These are phyloP conservation scores for Aspergillus ellipticus DNA, from an alignment of 495 filamentous ascomycete genomes.

Conservation along the genomic window DNA sequence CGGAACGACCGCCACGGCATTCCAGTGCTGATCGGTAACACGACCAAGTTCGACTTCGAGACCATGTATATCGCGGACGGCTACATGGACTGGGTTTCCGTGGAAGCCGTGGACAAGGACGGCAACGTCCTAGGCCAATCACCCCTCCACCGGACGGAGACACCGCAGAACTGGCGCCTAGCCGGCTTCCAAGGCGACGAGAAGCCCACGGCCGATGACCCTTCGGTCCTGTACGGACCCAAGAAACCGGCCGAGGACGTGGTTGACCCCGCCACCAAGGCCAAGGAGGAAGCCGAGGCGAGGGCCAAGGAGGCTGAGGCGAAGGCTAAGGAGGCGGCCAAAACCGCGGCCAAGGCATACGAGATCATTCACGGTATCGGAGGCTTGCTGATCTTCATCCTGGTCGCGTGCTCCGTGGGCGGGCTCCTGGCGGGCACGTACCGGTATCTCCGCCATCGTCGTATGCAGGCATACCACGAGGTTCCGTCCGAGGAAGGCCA, in stretches of 20 bases:
- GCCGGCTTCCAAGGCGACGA: slow-evolving; percentile 29
- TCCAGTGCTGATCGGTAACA: slow-evolving; percentile 30
- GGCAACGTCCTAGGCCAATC: slow-evolving; percentile 32
- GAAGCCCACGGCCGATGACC: slow-evolving; percentile 30
- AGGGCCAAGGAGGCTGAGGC: slow-evolving; percentile 23
- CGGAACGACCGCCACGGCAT: slow-evolving; percentile 22
- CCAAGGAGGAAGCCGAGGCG: slow-evolving; percentile 10
- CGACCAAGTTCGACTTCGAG: slow-evolving; percentile 39
- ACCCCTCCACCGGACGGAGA: slow-evolving; percentile 21
- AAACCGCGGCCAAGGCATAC: slow-evolving; percentile 31
- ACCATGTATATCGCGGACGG: slow-evolving; percentile 44
- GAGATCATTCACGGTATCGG: slow-evolving; percentile 35
- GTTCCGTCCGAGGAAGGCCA: slow-evolving; percentile 33
- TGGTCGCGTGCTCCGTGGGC: slow-evolving; percentile 23
- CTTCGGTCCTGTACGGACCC: slow-evolving; percentile 23
- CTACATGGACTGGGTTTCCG: slow-evolving; percentile 37
- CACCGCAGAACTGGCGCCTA: slow-evolving; percentile 32
- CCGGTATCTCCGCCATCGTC: slow-evolving; percentile 23
- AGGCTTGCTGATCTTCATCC: slow-evolving; percentile 31
- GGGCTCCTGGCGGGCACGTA: slow-evolving; percentile 25
- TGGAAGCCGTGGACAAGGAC: slow-evolving; percentile 33
- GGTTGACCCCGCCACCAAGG: slow-evolving; percentile 15
- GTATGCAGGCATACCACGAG: slow-evolving; percentile 29
- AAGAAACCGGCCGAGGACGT: slow-evolving; percentile 16
- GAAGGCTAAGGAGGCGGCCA: slow-evolving; percentile 27